phyloP scores from a whole-genome alignment of 352 stramenopile genomes.

The Aphanomyces euteiches region DNA sequence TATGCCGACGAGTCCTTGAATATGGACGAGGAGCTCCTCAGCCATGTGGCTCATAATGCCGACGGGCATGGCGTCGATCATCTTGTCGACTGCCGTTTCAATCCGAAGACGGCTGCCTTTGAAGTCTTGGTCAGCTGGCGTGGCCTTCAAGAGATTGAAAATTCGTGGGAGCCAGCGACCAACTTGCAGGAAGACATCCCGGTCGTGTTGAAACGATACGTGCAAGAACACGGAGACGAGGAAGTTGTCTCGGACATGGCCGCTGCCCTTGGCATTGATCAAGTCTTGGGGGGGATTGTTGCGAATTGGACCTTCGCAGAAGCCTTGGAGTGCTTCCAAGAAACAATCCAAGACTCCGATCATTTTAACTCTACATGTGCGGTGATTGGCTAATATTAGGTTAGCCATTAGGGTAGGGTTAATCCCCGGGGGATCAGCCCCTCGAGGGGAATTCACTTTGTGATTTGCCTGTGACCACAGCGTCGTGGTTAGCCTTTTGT shows the following conservation, averaged over 20 bases:
- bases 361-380: no score
- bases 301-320: constrained; percentile 5
- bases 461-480: constrained; percentile 6
- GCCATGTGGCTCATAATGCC: constrained; percentile 15
- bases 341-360: no score
- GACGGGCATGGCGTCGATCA: constrained; percentile 16
- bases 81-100: constrained; percentile 3
- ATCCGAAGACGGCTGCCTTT: not conserved
- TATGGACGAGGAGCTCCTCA: constrained; percentile 3
- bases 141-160: constrained; percentile 24
- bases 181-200: constrained; percentile 30
- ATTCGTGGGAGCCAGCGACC: constrained; percentile 29
- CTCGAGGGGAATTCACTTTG: constrained; percentile 4
- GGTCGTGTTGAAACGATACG: not conserved
- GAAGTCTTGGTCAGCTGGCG: constrained; percentile 25
- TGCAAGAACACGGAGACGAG: not conserved
- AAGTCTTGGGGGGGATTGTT: constrained; percentile 14
- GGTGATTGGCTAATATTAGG: not conserved
- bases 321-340: not conserved
- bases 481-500: constrained; percentile 8
- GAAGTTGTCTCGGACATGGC: constrained; percentile 2
- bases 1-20: constrained; percentile 18
- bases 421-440: not conserved
- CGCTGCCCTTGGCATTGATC: not conserved
- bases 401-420: not conserved